Percentiles rank a stretch among this genome's conserved stretches.
phyloP scores from a whole-genome alignment of 73 alveolate genomes.

The Blepharisma japonicum region DNA sequence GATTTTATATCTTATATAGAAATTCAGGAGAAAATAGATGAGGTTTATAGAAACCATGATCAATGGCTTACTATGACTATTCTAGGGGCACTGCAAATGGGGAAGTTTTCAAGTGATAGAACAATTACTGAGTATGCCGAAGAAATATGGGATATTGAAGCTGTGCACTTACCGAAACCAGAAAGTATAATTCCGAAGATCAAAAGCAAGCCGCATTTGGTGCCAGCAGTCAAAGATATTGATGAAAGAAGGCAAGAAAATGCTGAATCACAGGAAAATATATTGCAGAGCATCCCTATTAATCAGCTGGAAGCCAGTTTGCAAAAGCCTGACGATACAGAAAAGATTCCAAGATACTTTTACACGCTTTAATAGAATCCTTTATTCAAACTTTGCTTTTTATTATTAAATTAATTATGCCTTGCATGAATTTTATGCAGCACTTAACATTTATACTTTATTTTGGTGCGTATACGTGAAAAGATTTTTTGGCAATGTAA shows the following conservation, averaged over 20 bases:
- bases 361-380: too few species aligned
- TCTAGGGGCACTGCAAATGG: slow-evolving; percentile 63
- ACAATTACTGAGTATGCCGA: slow-evolving; percentile 73
- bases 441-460: too few species aligned
- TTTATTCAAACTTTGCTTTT: too few species aligned
- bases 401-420: too few species aligned
- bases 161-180: slow-evolving; percentile 56
- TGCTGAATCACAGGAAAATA: too few species aligned
- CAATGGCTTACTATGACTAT: slow-evolving; percentile 76
- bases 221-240: background rate
- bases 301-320: too few species aligned
- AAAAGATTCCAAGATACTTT: too few species aligned
- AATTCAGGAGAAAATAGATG: slow-evolving; percentile 67
- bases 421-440: too few species aligned
- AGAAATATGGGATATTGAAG: slow-evolving; percentile 67
- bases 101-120: slow-evolving; percentile 82
- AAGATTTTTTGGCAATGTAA: too few species aligned
- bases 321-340: too few species aligned
- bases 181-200: slow-evolving; percentile 49
- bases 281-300: too few species aligned
- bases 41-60: slow-evolving; percentile 54
- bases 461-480: too few species aligned
- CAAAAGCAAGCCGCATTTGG: slow-evolving; percentile 52
- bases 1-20: slow-evolving; percentile 28
- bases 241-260: background rate